phyloP scores from a whole-genome alignment of 2,329 filamentous ascomycete species.

The Hypoxylon rubiginosum region DNA sequence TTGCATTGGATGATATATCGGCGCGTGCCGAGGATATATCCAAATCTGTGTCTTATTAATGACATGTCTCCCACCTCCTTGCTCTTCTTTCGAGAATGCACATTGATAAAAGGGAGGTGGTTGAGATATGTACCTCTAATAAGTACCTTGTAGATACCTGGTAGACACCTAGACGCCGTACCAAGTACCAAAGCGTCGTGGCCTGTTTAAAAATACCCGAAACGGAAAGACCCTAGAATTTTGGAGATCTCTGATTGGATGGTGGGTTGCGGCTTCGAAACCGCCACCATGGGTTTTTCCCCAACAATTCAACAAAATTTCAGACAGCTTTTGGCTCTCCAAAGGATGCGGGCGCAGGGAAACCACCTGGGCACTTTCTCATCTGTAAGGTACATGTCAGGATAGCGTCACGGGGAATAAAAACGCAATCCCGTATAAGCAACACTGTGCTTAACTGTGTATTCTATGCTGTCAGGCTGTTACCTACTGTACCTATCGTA shows the following conservation, averaged over 20 bases:
- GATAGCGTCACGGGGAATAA: no score
- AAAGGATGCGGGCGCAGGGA: conserved; percentile 31
- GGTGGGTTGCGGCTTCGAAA: conserved; percentile 35
- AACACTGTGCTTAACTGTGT: background rate
- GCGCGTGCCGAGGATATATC: background rate
- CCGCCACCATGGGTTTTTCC: conserved; percentile 46
- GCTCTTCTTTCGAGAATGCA: background rate
- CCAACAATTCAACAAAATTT: conserved; percentile 55
- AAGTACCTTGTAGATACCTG: background rate
- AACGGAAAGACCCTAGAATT: conserved; percentile 43
- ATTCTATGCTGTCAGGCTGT: background rate
- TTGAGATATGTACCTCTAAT: background rate
- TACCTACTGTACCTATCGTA: conserved; percentile 20
- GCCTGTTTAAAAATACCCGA: conserved; percentile 38
- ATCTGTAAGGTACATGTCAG: conserved; percentile 1
- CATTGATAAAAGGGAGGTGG: background rate
- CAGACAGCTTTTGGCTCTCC: conserved; percentile 37
- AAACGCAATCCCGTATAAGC: no score
- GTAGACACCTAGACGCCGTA: no score
- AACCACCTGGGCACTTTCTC: background rate
- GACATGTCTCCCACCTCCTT: background rate
- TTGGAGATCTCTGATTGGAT: conserved; percentile 39
- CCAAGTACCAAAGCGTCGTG: conserved; percentile 15
- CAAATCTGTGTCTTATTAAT: background rate
- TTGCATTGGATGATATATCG: conserved; percentile 5